Conservation (phyloP, 257 asterid genomes). For the Misopates orontium region DNA sequence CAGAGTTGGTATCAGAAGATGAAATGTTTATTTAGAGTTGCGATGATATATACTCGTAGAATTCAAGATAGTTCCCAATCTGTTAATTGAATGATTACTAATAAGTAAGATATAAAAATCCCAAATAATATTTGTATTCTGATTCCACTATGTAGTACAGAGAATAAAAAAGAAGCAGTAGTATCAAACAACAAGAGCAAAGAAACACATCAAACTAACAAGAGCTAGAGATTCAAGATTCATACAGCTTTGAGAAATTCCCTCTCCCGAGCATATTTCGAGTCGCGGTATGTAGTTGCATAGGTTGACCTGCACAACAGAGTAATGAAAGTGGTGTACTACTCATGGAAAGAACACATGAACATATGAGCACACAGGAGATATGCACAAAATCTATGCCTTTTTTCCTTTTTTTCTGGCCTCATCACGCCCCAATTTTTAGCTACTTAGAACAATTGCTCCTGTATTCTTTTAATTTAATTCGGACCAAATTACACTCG, state of each 20-base stretch:
- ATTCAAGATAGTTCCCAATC: too few species aligned
- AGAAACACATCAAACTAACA: conserved; percentile 4
- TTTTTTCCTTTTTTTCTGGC: not conserved
- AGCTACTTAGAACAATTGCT: not conserved
- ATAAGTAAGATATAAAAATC: too few species aligned
- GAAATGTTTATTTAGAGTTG: too few species aligned
- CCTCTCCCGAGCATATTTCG: conserved; percentile 84
- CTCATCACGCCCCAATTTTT: not conserved
- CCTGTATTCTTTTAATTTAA: not conserved
- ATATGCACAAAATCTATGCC: not conserved
- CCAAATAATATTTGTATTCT: too few species aligned
- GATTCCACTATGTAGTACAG: not conserved
- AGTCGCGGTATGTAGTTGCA: conserved; percentile 91
- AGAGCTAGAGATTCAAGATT: conserved; percentile 14
- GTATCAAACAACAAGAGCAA: conserved; percentile 7
- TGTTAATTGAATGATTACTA: too few species aligned
- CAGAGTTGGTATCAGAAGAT: too few species aligned
- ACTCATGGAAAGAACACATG: not conserved
- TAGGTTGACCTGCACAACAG: conserved; percentile 78
- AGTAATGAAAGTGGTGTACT: conserved; percentile 2
- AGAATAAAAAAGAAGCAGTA: not conserved
- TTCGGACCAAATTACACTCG: not conserved
- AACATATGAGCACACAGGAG: conserved; percentile 1
- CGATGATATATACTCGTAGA: too few species aligned
- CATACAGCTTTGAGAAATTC: conserved; percentile 89